Conservation (phyloP, 768 basidiomycete genomes). For the Cubamyces sp. region DNA sequence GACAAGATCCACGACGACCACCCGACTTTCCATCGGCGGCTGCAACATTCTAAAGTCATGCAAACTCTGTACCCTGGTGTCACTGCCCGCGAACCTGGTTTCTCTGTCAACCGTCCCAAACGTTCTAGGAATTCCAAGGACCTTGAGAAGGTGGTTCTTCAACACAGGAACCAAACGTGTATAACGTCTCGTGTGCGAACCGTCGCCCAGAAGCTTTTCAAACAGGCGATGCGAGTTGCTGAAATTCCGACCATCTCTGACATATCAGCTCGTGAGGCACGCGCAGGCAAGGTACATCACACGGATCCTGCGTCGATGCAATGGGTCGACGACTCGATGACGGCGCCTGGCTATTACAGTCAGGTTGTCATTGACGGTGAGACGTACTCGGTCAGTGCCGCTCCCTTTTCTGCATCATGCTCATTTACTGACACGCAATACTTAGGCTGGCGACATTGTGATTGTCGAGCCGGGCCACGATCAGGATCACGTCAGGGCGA, state of each 20-base stretch:
- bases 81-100: neutral
- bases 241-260: neutral
- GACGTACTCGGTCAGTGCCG: slow-evolving; percentile 51
- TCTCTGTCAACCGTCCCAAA: neutral
- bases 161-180: slow-evolving; percentile 41
- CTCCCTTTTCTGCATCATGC: neutral
- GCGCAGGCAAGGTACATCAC: slow-evolving; percentile 16
- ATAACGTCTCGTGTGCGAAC: slow-evolving; percentile 22
- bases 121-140: neutral
- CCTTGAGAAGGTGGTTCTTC: slow-evolving; percentile 40
- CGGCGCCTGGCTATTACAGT: slow-evolving; percentile 40
- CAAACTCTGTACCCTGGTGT: neutral
- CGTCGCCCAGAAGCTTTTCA: slow-evolving; percentile 19
- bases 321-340: slow-evolving; percentile 37
- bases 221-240: slow-evolving; percentile 4
- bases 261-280: neutral
- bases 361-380: slow-evolving; percentile 61
- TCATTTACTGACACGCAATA: neutral
- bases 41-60: neutral
- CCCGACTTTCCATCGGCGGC: neutral
- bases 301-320: slow-evolving; percentile 37
- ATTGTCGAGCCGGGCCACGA: slow-evolving; percentile 65
- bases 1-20: neutral
- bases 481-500: slow-evolving; percentile 43
- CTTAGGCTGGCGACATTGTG: slow-evolving; percentile 63